Evolutionary conservation across 805 yeast species (phyloP).

Genomic region (Candida xyloterini): DNA sequence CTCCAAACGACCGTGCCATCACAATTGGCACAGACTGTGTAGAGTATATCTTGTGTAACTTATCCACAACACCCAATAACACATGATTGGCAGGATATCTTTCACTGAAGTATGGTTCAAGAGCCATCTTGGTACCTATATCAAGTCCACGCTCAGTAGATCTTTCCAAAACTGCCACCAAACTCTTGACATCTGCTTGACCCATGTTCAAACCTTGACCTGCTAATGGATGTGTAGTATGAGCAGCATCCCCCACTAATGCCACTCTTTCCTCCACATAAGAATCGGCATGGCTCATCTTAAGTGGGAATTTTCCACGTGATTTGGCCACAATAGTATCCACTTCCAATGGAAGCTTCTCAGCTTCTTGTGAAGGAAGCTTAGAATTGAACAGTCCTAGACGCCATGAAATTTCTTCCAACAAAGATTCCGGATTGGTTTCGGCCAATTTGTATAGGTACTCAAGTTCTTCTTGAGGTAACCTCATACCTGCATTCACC

Average conservation of each 20-base stretch:
- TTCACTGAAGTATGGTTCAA: constrained; percentile 85
- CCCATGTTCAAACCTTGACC: constrained; percentile 99
- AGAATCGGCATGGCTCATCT: constrained; percentile 85
- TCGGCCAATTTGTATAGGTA: constrained; percentile 54
- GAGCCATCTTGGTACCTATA: constrained; percentile 73
- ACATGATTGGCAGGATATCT: constrained; percentile 78
- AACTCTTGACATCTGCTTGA: constrained; percentile 79
- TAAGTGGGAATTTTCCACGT: constrained; percentile 86
- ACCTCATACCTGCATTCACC: constrained; percentile 83
- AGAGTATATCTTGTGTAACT: constrained; percentile 81
- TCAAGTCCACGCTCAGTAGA: constrained; percentile 81
- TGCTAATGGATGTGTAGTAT: constrained; percentile 94
- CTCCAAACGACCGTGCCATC: constrained; percentile 69
- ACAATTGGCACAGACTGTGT: constrained; percentile 75
- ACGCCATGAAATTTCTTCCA: constrained; percentile 76
- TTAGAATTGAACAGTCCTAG: constrained; percentile 37
- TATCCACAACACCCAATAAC: constrained; percentile 85
- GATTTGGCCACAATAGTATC: constrained; percentile 56
- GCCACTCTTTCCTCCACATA: constrained; percentile 85
- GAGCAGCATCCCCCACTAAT: constrained; percentile 97
- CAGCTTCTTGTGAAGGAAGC: constrained; percentile 45
- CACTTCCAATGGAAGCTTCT: constrained; percentile 65
- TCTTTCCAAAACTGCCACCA: constrained; percentile 64
- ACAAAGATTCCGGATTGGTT: constrained; percentile 41
- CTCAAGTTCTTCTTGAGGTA: constrained; percentile 72